These are phyloP conservation scores for Candida adriatica DNA, from an alignment of 805 yeast genomes.

Conservation along the genomic window DNA sequence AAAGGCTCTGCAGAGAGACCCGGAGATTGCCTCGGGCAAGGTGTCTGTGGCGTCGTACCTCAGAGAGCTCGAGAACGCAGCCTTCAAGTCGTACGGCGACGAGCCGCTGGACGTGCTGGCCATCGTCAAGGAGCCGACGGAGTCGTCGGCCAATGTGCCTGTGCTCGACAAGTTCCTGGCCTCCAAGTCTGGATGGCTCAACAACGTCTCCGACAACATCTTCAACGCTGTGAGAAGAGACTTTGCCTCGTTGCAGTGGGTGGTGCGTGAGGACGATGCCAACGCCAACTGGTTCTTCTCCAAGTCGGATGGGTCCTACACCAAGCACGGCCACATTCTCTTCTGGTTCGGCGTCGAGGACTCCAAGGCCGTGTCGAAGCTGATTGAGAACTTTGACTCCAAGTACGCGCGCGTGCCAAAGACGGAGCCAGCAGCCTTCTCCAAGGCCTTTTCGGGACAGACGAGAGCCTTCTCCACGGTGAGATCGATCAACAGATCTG, in stretches of 20 bases:
- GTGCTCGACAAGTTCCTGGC: slow-evolving; percentile 80
- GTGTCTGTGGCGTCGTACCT: slow-evolving; percentile 77
- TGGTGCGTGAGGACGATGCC: slow-evolving; percentile 82
- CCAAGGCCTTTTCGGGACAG: slow-evolving; percentile 27
- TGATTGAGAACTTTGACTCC: slow-evolving; percentile 51
- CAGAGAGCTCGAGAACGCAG: slow-evolving; percentile 52
- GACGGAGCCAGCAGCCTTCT: slow-evolving; percentile 28
- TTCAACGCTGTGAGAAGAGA: slow-evolving; percentile 78
- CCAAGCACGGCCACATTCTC: slow-evolving; percentile 79
- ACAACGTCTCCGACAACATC: slow-evolving; percentile 92
- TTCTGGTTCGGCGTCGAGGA: slow-evolving; percentile 90
- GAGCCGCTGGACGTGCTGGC: slow-evolving; percentile 95
- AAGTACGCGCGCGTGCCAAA: slow-evolving; percentile 27
- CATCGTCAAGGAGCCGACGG: slow-evolving; percentile 54
- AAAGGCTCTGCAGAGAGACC: slow-evolving; percentile 68
- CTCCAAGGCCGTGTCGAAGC: slow-evolving; percentile 50
- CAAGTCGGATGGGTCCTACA: slow-evolving; percentile 89
- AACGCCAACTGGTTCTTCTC: slow-evolving; percentile 89
- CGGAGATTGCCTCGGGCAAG: slow-evolving; percentile 62
- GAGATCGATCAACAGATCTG: slow-evolving; percentile 15
- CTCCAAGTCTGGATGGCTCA: slow-evolving; percentile 91
- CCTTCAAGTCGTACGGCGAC: slow-evolving; percentile 82
- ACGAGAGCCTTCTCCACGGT: slow-evolving; percentile 46
- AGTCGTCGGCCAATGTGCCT: slow-evolving; percentile 40
- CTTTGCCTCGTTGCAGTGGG: slow-evolving; percentile 74